Conservation (phyloP, 192 early-diverging fungal species). For the Backusella tarrabulga region DNA sequence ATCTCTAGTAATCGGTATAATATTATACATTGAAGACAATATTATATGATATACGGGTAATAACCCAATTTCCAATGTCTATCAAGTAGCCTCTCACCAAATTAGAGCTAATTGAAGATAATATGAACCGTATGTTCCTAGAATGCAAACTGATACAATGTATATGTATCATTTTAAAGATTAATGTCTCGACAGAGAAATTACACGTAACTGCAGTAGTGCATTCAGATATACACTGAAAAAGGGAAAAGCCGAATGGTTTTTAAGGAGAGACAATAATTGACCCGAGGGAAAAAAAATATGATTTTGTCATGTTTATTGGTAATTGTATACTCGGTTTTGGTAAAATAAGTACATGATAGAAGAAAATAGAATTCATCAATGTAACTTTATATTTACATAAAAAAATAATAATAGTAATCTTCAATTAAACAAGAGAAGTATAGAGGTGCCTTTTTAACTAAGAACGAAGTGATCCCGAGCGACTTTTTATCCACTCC, state of each 20-base stretch:
- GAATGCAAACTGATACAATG: background rate
- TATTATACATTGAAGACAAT: background rate
- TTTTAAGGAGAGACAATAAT: background rate
- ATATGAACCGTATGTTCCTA: background rate
- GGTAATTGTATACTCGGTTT: background rate
- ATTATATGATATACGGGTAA: background rate
- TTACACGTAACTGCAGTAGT: background rate
- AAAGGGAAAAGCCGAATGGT: background rate
- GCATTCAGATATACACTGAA: background rate
- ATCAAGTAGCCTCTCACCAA: background rate
- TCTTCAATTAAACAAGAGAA: too few relatives aligned
- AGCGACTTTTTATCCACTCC: slow-evolving; percentile 21
- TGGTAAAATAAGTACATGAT: background rate
- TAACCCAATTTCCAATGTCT: background rate
- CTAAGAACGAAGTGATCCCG: background rate
- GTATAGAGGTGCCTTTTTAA: background rate
- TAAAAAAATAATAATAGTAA: background rate
- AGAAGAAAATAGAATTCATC: too few relatives aligned
- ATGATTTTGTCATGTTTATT: too few relatives aligned
- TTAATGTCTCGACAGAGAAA: background rate
- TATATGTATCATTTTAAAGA: background rate
- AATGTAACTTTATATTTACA: background rate
- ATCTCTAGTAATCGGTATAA: background rate
- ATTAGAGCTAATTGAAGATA: background rate
- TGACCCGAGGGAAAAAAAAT: background rate